Conservation (phyloP, 345 rosid genomes). For the Psidium guajava region DNA sequence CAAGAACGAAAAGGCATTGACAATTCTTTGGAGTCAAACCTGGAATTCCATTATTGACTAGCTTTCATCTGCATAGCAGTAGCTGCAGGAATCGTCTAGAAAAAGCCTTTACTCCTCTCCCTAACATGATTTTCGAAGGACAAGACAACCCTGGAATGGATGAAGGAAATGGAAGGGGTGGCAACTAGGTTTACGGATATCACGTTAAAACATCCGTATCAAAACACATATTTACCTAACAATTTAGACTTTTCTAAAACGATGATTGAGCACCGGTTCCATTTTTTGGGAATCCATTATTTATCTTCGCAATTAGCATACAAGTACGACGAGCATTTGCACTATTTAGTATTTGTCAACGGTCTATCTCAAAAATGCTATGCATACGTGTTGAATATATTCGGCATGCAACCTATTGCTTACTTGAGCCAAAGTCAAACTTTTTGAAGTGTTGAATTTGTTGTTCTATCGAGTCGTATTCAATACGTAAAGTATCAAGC, state of each 20-base stretch:
- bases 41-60: not conserved
- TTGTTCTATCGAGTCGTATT: not conserved
- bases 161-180: not conserved
- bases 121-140: not conserved
- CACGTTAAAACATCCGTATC: not conserved
- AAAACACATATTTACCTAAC: too few relatives aligned
- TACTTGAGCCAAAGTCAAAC: not conserved
- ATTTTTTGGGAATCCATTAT: not conserved
- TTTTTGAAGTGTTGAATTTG: not conserved
- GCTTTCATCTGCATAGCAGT: too few relatives aligned
- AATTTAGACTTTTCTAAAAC: too few relatives aligned
- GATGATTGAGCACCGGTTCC: too few relatives aligned
- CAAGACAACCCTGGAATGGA: not conserved
- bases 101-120: not conserved
- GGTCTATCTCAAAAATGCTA: not conserved
- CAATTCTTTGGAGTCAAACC: not conserved
- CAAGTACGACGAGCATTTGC: not conserved
- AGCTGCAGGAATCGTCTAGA: not conserved
- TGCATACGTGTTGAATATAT: fast-evolving
- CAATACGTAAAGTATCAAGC: not conserved
- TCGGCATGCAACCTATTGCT: not conserved
- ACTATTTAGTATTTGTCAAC: fast-evolving
- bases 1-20: not conserved
- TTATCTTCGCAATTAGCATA: not conserved
- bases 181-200: not conserved